phyloP scores from a whole-genome alignment of 2,329 filamentous ascomycete species.

The Aureobasidium sp. region DNA sequence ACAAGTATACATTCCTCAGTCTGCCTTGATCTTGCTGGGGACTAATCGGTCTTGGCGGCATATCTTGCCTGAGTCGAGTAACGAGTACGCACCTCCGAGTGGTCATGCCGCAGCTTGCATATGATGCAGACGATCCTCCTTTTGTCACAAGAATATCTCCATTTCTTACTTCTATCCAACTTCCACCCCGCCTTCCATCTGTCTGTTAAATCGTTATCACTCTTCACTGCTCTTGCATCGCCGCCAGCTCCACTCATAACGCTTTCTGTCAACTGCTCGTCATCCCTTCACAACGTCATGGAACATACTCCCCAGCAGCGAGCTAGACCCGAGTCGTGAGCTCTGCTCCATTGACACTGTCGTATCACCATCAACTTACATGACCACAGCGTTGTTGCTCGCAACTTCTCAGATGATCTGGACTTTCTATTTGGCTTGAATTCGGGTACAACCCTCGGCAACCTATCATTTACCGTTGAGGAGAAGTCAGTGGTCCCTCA shows the following conservation, averaged over 20 bases:
- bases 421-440: slow-evolving; percentile 93
- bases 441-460: slow-evolving; percentile 73
- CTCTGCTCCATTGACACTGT: background rate
- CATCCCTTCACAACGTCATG: slow-evolving; percentile 14
- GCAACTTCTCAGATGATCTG: slow-evolving; percentile 86
- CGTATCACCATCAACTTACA: background rate
- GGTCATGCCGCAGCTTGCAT: slow-evolving; percentile 17
- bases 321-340: slow-evolving; percentile 32
- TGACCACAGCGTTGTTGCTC: slow-evolving; percentile 78
- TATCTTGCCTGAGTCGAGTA: slow-evolving; percentile 4
- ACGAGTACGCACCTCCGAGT: background rate
- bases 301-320: slow-evolving; percentile 8
- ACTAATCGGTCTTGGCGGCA: background rate
- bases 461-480: slow-evolving; percentile 78
- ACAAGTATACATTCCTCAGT: slow-evolving; percentile 3
- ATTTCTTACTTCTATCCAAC: background rate
- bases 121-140: slow-evolving; percentile 19
- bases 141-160: background rate
- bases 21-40: background rate
- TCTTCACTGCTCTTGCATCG: no score
- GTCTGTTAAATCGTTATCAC: background rate
- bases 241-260: background rate
- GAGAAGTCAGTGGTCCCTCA: slow-evolving; percentile 71
- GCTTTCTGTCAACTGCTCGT: background rate
- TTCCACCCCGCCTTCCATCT: background rate